Evolutionary conservation across 345 rosid species (phyloP).

Genomic region (Odontarrhena argentea): DNA sequence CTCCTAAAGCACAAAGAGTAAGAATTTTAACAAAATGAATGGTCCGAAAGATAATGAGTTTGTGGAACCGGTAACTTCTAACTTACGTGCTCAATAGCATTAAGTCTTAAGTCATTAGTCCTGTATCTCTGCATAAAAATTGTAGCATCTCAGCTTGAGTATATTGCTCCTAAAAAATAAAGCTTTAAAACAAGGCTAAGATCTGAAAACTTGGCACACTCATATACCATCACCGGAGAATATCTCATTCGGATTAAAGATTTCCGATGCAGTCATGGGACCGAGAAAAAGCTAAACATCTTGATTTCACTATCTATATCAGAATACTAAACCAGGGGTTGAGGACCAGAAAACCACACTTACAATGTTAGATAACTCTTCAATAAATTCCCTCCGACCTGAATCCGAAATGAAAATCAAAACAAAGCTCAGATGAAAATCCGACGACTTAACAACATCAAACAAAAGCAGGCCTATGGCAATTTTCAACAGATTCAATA

Average conservation of each 20-base stretch:
- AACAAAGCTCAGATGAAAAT: constrained; percentile 18
- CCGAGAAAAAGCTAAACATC: constrained; percentile 1
- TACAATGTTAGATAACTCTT: constrained; percentile 67
- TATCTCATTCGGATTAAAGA: background rate
- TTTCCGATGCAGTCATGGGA: background rate
- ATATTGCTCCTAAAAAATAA: background rate
- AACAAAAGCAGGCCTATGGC: constrained; percentile 16
- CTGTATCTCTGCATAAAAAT: constrained; percentile 62
- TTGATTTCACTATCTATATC: background rate
- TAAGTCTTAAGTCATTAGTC: constrained; percentile 52
- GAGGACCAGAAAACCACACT: constrained; percentile 32
- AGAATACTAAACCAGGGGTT: background rate
- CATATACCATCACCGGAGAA: constrained; percentile 7
- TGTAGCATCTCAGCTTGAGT: constrained; percentile 24
- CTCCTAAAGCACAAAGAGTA: constrained; percentile 54
- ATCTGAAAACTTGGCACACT: constrained; percentile 25
- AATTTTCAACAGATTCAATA: constrained; percentile 16
- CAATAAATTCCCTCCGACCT: constrained; percentile 66
- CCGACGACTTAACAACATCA: constrained; percentile 5
- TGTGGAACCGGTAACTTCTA: background rate
- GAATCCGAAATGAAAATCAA: constrained; percentile 36
- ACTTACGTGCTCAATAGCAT: constrained; percentile 63
- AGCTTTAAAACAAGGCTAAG: constrained; percentile 13
- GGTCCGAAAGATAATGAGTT: constrained; percentile 11
- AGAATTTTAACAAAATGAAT: constrained; percentile 7